Evolutionary conservation across 441 rosid genomes (phyloP).

Genomic region (Croton setiger): DNA sequence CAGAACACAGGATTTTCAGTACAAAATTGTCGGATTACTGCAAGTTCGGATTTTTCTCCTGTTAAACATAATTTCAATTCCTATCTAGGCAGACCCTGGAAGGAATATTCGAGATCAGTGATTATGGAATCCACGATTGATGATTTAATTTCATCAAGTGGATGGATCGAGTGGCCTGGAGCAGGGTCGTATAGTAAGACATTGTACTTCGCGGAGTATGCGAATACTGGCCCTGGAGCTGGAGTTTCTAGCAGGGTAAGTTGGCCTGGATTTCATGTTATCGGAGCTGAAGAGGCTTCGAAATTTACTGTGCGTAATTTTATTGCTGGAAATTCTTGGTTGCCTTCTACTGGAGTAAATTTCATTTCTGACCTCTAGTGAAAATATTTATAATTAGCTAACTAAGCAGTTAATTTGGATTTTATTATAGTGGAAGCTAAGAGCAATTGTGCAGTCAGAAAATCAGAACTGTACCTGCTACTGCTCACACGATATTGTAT

Average conservation of each 20-base stretch:
- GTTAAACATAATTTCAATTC: slow-evolving; percentile 33
- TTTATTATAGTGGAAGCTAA: too few relatives aligned
- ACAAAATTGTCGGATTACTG: slow-evolving; percentile 48
- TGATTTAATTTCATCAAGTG: slow-evolving; percentile 39
- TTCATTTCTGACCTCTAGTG: slow-evolving; percentile 44
- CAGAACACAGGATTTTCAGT: slow-evolving; percentile 72
- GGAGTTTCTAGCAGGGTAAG: slow-evolving; percentile 36
- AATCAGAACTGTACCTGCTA: too few relatives aligned
- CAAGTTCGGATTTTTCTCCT: slow-evolving; percentile 32
- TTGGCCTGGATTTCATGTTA: slow-evolving; percentile 51
- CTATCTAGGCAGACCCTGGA: slow-evolving; percentile 83
- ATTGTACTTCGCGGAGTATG: slow-evolving; percentile 48
- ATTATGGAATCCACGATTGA: slow-evolving; percentile 64
- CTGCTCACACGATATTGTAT: too few relatives aligned
- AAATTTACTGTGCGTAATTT: slow-evolving; percentile 45
- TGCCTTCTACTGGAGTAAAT: slow-evolving; percentile 59
- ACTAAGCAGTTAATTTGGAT: too few relatives aligned
- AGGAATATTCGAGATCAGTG: slow-evolving; percentile 58
- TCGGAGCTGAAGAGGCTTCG: slow-evolving; percentile 39
- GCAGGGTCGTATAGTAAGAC: slow-evolving; percentile 30
- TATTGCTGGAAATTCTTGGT: slow-evolving; percentile 49
- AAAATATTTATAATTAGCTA: neutral
- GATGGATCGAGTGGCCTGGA: slow-evolving; percentile 80
- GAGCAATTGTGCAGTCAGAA: too few relatives aligned
- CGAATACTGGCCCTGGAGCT: slow-evolving; percentile 47